These are phyloP conservation scores for Pachyrhizus erosus DNA, from an alignment of 306 rosid species.

Conservation along the genomic window DNA sequence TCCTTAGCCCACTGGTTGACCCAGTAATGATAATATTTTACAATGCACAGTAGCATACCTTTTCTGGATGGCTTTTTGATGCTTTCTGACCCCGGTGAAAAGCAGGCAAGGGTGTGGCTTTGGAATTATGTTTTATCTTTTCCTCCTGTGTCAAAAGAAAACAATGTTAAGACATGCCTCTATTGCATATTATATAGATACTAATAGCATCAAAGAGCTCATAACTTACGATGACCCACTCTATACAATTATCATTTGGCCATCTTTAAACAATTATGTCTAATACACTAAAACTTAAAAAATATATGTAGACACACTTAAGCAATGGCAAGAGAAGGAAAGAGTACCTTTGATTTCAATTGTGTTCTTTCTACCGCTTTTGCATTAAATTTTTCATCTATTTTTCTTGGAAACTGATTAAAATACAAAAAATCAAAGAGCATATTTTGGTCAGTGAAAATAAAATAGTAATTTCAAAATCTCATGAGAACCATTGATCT, in stretches of 20 bases:
- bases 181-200: neutral
- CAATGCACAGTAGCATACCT: slow-evolving; percentile 49
- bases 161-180: slow-evolving; percentile 27
- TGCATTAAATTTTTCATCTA: slow-evolving; percentile 52
- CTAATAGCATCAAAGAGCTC: neutral
- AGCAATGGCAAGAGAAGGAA: slow-evolving; percentile 16
- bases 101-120: slow-evolving; percentile 57
- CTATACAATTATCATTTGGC: neutral
- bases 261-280: neutral
- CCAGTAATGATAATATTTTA: neutral
- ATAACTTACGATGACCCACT: neutral
- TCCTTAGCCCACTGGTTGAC: slow-evolving; percentile 2
- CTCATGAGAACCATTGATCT: neutral
- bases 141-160: slow-evolving; percentile 50
- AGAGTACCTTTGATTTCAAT: slow-evolving; percentile 66
- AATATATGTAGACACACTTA: neutral
- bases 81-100: slow-evolving; percentile 48
- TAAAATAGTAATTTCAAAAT: slow-evolving; percentile 7
- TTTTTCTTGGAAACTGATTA: slow-evolving; percentile 48
- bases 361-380: slow-evolving; percentile 53
- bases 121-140: slow-evolving; percentile 53
- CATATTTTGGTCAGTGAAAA: slow-evolving; percentile 16
- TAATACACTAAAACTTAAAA: slow-evolving; percentile 17
- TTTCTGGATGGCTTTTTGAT: slow-evolving; percentile 49
- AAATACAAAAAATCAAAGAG: neutral